Conservation (phyloP, 352 stramenopile genomes). For the Globisporangium apiculatum region DNA sequence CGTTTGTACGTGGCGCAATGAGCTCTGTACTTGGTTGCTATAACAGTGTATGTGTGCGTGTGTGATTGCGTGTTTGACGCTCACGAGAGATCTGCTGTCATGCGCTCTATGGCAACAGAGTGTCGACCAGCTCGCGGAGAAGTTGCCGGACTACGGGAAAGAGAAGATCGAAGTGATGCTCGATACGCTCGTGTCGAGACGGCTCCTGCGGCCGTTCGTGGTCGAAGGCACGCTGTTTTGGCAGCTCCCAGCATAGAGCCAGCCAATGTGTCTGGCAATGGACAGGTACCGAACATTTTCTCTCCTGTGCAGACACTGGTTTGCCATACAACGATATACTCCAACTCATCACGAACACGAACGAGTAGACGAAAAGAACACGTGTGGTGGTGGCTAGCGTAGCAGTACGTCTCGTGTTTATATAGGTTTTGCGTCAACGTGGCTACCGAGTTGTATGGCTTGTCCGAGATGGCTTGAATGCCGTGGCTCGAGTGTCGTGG, state of each 20-base stretch:
- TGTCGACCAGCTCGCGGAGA: conserved; percentile 58
- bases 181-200: conserved; percentile 66
- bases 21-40: not conserved
- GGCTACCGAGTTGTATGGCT: no score
- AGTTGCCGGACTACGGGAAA: conserved; percentile 57
- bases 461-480: no score
- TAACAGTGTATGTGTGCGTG: not conserved
- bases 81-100: not conserved
- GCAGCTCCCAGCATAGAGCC: conserved; percentile 40
- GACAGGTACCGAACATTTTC: no score
- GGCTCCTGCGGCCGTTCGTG: conserved; percentile 71
- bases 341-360: no score
- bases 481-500: no score
- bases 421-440: no score
- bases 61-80: conserved; percentile 11
- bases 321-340: no score
- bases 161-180: conserved; percentile 74
- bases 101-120: conserved; percentile 23
- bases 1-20: conserved; percentile 31
- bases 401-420: no score
- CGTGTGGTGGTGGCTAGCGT: no score
- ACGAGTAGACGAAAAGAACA: no score
- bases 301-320: no score
- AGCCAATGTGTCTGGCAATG: no score
- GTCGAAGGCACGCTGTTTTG: conserved; percentile 85